Conservation (phyloP, 306 rosid genomes). For the Pterocarpus macrocarpus region DNA sequence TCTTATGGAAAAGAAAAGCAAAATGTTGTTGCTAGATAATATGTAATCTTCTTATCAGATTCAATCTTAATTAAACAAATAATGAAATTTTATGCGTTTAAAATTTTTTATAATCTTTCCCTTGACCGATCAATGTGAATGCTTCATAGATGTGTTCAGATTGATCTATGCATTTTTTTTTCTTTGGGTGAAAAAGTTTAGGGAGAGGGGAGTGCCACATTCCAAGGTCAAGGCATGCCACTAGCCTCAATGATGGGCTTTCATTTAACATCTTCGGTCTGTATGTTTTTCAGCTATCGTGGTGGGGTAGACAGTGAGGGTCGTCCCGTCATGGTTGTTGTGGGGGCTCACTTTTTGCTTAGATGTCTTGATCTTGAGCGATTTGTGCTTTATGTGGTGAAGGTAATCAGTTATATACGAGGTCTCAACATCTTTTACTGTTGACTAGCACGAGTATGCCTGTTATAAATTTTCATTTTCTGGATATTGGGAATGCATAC, state of each 20-base stretch:
- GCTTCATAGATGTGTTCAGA: constrained; percentile 29
- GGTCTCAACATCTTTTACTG: constrained; percentile 18
- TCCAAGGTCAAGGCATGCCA: constrained; percentile 22
- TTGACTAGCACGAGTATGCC: constrained; percentile 11
- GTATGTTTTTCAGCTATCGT: constrained; percentile 76
- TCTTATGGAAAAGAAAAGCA: background rate
- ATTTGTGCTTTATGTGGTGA: constrained; percentile 79
- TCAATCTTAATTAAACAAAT: background rate
- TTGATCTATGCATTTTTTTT: constrained; percentile 27
- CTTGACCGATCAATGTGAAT: constrained; percentile 16
- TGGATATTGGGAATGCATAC: constrained; percentile 27
- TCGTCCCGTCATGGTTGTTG: constrained; percentile 94
- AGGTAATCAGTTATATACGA: constrained; percentile 62
- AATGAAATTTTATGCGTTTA: constrained; percentile 24
- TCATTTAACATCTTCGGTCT: constrained; percentile 22
- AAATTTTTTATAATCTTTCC: constrained; percentile 11
- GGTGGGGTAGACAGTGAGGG: constrained; percentile 99
- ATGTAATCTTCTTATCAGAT: constrained; percentile 3
- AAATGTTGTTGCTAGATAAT: constrained; percentile 17
- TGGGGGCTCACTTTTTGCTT: constrained; percentile 96
- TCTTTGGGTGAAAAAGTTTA: background rate
- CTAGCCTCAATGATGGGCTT: background rate
- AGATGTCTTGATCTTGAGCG: constrained; percentile 97
- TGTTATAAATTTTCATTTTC: constrained; percentile 19
- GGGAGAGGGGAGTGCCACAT: constrained; percentile 9